phyloP scores from a whole-genome alignment of 2,329 filamentous ascomycete species.

The Aspergillus sp. region DNA sequence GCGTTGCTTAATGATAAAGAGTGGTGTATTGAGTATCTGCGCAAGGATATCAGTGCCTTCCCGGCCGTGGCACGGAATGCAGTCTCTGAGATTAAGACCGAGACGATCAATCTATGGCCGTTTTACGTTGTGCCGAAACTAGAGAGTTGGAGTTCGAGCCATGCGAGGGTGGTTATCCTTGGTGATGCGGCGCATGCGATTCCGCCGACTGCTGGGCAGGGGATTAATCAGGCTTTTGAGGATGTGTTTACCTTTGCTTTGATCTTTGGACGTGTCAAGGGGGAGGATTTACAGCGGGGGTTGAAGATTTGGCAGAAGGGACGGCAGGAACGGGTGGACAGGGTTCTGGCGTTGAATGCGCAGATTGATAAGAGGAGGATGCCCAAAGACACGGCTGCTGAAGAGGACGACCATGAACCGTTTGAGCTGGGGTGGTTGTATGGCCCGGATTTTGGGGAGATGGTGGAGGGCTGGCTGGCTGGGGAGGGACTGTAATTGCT shows the following conservation, averaged over 20 bases:
- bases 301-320: slow-evolving; percentile 49
- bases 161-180: slow-evolving; percentile 46
- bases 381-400: no score
- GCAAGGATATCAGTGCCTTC: slow-evolving; percentile 32
- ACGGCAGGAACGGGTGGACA: slow-evolving; percentile 50
- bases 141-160: slow-evolving; percentile 43
- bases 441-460: no score
- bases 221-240: slow-evolving; percentile 59
- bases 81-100: slow-evolving; percentile 33
- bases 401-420: no score
- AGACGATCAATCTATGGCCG: slow-evolving; percentile 50
- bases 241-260: slow-evolving; percentile 49
- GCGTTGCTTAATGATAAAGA: slow-evolving; percentile 41
- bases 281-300: slow-evolving; percentile 23
- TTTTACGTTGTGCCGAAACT: slow-evolving; percentile 52
- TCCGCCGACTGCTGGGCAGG: slow-evolving; percentile 60
- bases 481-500: no score
- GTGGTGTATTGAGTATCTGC: slow-evolving; percentile 38
- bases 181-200: slow-evolving; percentile 66
- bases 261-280: not conserved
- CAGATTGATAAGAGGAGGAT: no score
- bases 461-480: no score
- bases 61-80: slow-evolving; percentile 41
- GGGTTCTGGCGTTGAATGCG: not conserved
- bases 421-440: no score